Base-by-base conservation (phyloP, 2,329 filamentous ascomycete genomes). In the Hymenoscyphus albidus region DNA sequence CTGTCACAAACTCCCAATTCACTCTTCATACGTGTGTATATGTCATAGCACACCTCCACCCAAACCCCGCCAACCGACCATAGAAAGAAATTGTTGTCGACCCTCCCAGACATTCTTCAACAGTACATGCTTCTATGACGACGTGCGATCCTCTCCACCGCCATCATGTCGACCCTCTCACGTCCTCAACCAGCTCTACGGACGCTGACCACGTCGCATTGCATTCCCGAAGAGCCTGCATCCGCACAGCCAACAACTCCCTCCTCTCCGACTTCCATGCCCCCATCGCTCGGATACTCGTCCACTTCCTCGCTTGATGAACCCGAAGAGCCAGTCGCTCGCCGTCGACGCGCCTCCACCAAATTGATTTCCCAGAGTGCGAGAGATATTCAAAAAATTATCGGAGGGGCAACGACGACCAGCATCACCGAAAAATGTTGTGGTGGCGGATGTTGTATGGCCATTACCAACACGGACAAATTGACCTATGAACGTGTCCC, bases 261-360 rank as follows among this genome's bases (percentile, higher is more conserved):
- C 1, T 54, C 48, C 18, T 71, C 72, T n/a, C 68, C 80, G 1
- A 80, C 81, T 54, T 87, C 85, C 13, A 77, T 82, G 58, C 85
- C 84, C 0, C 86, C 86, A 0, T 88, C 86, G 0, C 80, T 88
- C 63, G 87, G 84, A 63, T 88, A 85, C 71, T 88, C 85, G 16
- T 85, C 83, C 68, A 88, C 85, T 14, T 85, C 83, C 68, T 82
- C 86, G 68, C 87, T 80, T 66, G 79, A 81, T 68, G 72, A 77
- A 63, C 77, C 77, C 59, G 76, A 79, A 67, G 80, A 80, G 27
- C 77, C 78, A 67, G 27, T 58, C 40, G 51, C 76, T 58, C 83
- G 84, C 57, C 80, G 78, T 38, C 83, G 88, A 62, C 87, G 88
- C 61, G 89, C 88, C 63, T 91, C 88, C 3, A 92, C 89, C 7